Evolutionary conservation across 2,329 filamentous ascomycete genomes (phyloP).

Genomic region (Trichothecium sympodiale): DNA sequence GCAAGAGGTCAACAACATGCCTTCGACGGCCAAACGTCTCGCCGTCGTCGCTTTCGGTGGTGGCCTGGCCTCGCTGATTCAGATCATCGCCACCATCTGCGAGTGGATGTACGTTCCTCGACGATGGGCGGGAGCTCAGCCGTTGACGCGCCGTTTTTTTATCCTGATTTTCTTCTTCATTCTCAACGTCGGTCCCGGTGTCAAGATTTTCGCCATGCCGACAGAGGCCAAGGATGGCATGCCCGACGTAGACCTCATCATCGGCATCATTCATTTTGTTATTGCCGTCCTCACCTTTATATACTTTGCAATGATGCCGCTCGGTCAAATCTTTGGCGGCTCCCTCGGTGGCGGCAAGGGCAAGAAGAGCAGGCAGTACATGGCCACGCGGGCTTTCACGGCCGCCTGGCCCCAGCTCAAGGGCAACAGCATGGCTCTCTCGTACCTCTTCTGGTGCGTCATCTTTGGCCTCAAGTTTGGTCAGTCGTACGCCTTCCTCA

Average conservation of each 20-base stretch:
- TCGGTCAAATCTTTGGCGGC: conserved; percentile 90
- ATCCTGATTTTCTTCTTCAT: conserved; percentile 72
- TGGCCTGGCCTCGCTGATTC: conserved; percentile 69
- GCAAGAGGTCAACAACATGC: conserved; percentile 72
- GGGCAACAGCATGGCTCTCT: conserved; percentile 97
- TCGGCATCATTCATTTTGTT: conserved; percentile 90
- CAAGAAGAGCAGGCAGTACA: conserved; percentile 84
- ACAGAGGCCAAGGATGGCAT: conserved; percentile 10
- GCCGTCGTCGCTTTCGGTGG: conserved; percentile 86
- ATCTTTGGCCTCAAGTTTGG: conserved; percentile 88
- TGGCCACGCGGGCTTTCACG: conserved; percentile 96
- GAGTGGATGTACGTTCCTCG: conserved; percentile 96
- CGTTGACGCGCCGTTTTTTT: conserved; percentile 79
- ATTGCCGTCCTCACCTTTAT: conserved; percentile 78
- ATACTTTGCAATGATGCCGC: conserved; percentile 92
- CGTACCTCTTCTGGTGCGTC: conserved; percentile 81
- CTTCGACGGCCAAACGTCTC: conserved; percentile 57
- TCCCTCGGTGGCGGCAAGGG: too few relatives aligned
- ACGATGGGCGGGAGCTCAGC: conserved; percentile 90
- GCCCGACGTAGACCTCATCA: conserved; percentile 43
- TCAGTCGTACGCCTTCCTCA: conserved; percentile 90
- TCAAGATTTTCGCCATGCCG: conserved; percentile 69
- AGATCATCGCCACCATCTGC: conserved; percentile 73
- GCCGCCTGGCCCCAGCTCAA: conserved; percentile 80
- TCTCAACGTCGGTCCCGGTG: conserved; percentile 73